These are phyloP conservation scores for Suillus subluteus DNA, from an alignment of 768 basidiomycete genomes.

Conservation along the genomic window DNA sequence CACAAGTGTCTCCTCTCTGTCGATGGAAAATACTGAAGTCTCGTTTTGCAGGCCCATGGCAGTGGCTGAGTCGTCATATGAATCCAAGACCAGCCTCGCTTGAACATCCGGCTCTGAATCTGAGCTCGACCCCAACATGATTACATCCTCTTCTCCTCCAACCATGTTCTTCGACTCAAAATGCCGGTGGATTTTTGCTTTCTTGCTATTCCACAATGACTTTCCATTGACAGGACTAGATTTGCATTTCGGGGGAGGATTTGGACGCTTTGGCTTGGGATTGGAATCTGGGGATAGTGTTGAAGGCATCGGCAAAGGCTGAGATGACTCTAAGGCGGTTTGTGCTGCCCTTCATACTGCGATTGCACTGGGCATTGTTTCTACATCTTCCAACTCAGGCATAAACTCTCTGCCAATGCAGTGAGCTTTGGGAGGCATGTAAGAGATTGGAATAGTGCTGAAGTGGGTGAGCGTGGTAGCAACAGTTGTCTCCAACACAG, in stretches of 20 bases:
- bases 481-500: too few species aligned
- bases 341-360: slow-evolving; percentile 5
- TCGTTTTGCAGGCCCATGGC: neutral
- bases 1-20: slow-evolving; percentile 38
- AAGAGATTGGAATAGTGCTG: too few species aligned
- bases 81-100: neutral
- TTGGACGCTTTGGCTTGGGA: neutral
- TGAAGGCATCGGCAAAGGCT: neutral
- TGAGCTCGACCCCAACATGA: slow-evolving; percentile 3
- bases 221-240: neutral
- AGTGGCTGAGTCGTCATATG: slow-evolving; percentile 1
- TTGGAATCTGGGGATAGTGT: neutral
- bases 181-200: neutral
- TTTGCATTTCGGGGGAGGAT: slow-evolving; percentile 5
- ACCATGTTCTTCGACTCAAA: neutral
- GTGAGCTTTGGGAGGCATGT: too few species aligned
- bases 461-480: too few species aligned
- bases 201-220: neutral
- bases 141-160: neutral
- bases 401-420: too few species aligned
- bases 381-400: too few species aligned
- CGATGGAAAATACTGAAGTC: neutral
- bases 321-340: neutral
- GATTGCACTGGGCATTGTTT: slow-evolving; percentile 4
- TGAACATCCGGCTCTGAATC: slow-evolving; percentile 3